These are phyloP conservation scores for Umbelopsis vinacea DNA, from an alignment of 192 early-diverging fungal genomes.

Conservation along the genomic window DNA sequence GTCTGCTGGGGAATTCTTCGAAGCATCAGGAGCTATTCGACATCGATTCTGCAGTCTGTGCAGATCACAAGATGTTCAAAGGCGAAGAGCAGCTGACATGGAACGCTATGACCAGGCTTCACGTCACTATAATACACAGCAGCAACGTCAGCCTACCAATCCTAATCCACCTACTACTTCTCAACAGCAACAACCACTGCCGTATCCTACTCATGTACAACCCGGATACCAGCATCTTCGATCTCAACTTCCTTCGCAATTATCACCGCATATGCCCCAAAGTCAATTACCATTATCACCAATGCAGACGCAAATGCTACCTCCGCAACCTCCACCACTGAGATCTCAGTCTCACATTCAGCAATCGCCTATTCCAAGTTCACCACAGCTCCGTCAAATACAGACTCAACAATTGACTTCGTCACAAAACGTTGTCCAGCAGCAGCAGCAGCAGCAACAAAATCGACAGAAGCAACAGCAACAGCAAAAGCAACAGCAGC, in stretches of 20 bases:
- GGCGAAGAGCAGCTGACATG: not conserved
- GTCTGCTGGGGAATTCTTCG: constrained; percentile 4
- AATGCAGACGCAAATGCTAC: constrained; percentile 15
- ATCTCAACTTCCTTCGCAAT: constrained; percentile 15
- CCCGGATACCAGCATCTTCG: constrained; percentile 15
- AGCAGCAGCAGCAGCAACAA: constrained; percentile 29
- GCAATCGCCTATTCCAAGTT: constrained; percentile 23
- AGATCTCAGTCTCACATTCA: constrained; percentile 19
- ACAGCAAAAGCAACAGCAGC: constrained; percentile 21
- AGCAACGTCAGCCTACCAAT: not conserved
- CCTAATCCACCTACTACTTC: not conserved
- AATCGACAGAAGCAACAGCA: constrained; percentile 19
- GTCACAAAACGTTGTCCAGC: constrained; percentile 25
- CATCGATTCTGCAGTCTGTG: constrained; percentile 1
- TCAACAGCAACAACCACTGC: constrained; percentile 11
- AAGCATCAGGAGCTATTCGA: constrained; percentile 14
- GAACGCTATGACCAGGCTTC: constrained; percentile 12
- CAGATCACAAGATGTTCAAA: constrained; percentile 8
- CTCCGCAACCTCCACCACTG: constrained; percentile 12
- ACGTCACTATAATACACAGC: constrained; percentile 9
- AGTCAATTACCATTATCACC: constrained; percentile 19
- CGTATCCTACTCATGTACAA: constrained; percentile 19
- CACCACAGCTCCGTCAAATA: constrained; percentile 26
- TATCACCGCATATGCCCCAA: constrained; percentile 23
- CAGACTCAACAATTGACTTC: constrained; percentile 29